A percentile compares a stretch with the other conserved stretches of the same genome.
Evolutionary conservation across 2,329 filamentous ascomycete genomes (phyloP).

Genomic region (Trichoderma afroharzianum): DNA sequence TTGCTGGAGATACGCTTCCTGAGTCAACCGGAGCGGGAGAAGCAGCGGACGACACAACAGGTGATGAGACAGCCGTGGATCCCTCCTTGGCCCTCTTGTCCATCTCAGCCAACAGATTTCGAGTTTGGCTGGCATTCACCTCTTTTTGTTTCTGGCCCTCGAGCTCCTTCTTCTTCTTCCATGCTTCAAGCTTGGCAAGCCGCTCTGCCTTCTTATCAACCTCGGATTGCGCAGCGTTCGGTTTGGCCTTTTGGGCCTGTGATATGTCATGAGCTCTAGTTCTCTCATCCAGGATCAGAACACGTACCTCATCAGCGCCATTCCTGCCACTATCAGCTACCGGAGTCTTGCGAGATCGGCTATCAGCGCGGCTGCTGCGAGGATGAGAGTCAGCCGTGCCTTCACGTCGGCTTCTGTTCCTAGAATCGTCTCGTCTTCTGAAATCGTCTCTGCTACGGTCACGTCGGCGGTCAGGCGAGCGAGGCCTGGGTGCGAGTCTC

Average conservation of each 20-base stretch:
- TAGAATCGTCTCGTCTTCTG: conserved; percentile 71
- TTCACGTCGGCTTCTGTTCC: conserved; percentile 60
- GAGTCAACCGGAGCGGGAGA: conserved; percentile 45
- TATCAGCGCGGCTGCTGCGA: conserved; percentile 64
- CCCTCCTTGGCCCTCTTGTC: conserved; percentile 61
- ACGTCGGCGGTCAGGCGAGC: conserved; percentile 57
- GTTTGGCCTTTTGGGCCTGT: conserved; percentile 49
- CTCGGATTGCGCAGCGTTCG: conserved; percentile 56
- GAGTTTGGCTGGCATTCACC: conserved; percentile 60
- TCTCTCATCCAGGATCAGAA: neutral
- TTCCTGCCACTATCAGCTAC: conserved; percentile 45
- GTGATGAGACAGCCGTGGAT: conserved; percentile 45
- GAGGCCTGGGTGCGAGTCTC: conserved; percentile 54
- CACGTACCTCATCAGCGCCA: conserved; percentile 46
- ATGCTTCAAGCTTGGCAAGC: conserved; percentile 78
- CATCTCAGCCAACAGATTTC: conserved; percentile 68
- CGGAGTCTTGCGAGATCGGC: conserved; percentile 50
- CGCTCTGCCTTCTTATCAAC: conserved; percentile 74
- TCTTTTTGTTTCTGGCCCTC: conserved; percentile 70
- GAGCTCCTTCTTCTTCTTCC: conserved; percentile 86
- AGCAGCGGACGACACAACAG: conserved; percentile 48
- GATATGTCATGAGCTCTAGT: conserved; percentile 25
- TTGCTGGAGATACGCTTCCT: conserved; percentile 48
- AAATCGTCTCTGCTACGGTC: conserved; percentile 63
- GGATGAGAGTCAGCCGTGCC: conserved; percentile 67